phyloP scores from a whole-genome alignment of 1,284 basidiomycete species.

The Cronartium quercuum region DNA sequence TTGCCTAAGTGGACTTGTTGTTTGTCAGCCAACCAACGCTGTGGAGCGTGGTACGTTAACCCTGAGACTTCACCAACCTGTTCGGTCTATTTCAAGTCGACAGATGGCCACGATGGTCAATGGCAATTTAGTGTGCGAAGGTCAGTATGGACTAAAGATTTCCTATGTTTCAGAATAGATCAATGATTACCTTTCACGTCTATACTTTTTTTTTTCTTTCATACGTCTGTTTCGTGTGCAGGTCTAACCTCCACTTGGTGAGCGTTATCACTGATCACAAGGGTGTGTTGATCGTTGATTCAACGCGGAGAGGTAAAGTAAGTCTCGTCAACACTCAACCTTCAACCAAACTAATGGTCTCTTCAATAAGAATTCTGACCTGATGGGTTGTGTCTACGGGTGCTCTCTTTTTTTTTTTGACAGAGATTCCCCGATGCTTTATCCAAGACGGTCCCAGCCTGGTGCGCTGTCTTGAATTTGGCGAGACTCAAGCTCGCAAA shows the following conservation, averaged over 20 bases:
- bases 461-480: constrained; percentile 86
- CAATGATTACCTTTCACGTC: background rate
- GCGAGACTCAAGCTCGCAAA: constrained; percentile 53
- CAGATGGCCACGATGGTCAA: constrained; percentile 76
- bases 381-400: no score
- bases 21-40: constrained; percentile 73
- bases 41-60: constrained; percentile 88
- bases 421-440: constrained; percentile 83
- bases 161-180: background rate
- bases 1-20: constrained; percentile 28
- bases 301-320: constrained; percentile 79
- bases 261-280: constrained; percentile 56
- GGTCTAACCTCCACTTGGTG: constrained; percentile 78
- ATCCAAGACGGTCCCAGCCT: constrained; percentile 89
- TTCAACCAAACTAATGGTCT: no score
- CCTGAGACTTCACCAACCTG: constrained; percentile 51
- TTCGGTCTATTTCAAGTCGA: constrained; percentile 90
- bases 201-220: background rate
- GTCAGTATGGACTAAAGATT: no score
- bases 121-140: constrained; percentile 41
- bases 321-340: background rate
- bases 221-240: constrained; percentile 43
- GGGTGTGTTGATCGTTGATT: constrained; percentile 86
- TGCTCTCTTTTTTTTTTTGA: no score
- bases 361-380: no score